Percentiles rank a stretch among this genome's conserved stretches.
Conservation (phyloP, 176 grass and related monocot genomes). For the Miscanthus lutarioriparius region DNA sequence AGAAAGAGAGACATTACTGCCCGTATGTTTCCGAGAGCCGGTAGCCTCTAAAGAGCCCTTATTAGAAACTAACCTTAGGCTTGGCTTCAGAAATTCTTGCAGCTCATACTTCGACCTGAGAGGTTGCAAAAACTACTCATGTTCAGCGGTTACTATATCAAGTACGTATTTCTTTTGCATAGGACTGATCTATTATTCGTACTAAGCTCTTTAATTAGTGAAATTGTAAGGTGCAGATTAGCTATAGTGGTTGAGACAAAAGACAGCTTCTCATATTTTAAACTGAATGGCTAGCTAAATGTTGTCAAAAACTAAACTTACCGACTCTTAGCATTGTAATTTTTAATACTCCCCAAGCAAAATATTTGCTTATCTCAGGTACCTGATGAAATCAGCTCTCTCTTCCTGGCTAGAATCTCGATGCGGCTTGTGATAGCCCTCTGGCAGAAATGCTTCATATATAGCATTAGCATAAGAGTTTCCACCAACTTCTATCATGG, state of each 20-base stretch:
- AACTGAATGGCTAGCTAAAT: constrained; percentile 9
- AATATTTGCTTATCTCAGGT: constrained; percentile 6
- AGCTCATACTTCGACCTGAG: constrained; percentile 81
- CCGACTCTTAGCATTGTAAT: neutral
- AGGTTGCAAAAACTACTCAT: neutral
- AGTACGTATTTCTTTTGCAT: neutral
- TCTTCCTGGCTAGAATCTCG: constrained; percentile 59
- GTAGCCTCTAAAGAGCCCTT: constrained; percentile 43
- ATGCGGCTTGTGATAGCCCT: constrained; percentile 59
- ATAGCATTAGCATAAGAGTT: constrained; percentile 82
- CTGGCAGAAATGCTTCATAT: constrained; percentile 83
- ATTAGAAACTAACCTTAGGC: constrained; percentile 64
- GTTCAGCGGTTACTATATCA: constrained; percentile 2
- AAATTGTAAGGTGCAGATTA: neutral
- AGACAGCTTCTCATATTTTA: neutral
- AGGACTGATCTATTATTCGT: neutral
- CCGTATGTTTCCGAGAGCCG: constrained; percentile 34
- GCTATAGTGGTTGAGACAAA: neutral
- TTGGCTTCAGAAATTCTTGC: constrained; percentile 83
- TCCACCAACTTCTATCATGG: constrained; percentile 82
- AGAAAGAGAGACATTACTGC: constrained; percentile 31
- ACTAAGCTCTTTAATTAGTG: neutral
- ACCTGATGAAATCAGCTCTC: constrained; percentile 73
- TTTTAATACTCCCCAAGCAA: neutral
- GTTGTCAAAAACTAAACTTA: neutral